Evolutionary conservation across 495 filamentous ascomycete genomes (phyloP).

Genomic region (Eremomyces bilateralis): DNA sequence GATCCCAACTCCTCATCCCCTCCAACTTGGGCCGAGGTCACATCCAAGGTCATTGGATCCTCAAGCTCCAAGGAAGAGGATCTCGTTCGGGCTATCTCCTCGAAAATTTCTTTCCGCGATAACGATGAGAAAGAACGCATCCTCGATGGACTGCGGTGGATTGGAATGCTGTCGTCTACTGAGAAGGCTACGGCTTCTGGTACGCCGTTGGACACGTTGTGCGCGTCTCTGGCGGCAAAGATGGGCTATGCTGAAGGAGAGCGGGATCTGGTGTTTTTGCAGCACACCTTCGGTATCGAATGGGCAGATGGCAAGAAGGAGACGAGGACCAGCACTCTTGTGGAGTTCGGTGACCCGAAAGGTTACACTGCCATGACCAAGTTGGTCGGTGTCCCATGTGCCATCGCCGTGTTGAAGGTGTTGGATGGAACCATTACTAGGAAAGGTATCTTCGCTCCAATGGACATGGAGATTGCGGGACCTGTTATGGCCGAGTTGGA

Average conservation of each 20-base stretch:
- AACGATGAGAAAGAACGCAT: conserved; percentile 58
- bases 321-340: conserved; percentile 58
- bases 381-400: conserved; percentile 46
- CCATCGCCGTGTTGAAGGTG: conserved; percentile 31
- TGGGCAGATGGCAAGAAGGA: conserved; percentile 51
- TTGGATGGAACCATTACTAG: conserved; percentile 59
- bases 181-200: conserved; percentile 47
- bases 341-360: conserved; percentile 64
- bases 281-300: conserved; percentile 89
- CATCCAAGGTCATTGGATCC: conserved; percentile 48
- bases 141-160: conserved; percentile 57
- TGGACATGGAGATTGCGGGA: conserved; percentile 47
- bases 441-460: conserved; percentile 65
- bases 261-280: conserved; percentile 66
- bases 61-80: conserved; percentile 38
- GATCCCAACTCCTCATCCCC: conserved; percentile 23
- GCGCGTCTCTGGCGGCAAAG: conserved; percentile 75
- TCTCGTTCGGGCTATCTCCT: conserved; percentile 46
- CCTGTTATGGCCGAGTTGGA: conserved; percentile 27
- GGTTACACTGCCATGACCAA: conserved; percentile 83
- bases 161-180: conserved; percentile 72
- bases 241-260: conserved; percentile 73
- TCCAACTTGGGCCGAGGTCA: conserved; percentile 61
- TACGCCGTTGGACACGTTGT: conserved; percentile 78
- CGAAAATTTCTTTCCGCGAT: conserved; percentile 48